phyloP scores from a whole-genome alignment of 306 rosid species.

The Citrullus mucosospermus region DNA sequence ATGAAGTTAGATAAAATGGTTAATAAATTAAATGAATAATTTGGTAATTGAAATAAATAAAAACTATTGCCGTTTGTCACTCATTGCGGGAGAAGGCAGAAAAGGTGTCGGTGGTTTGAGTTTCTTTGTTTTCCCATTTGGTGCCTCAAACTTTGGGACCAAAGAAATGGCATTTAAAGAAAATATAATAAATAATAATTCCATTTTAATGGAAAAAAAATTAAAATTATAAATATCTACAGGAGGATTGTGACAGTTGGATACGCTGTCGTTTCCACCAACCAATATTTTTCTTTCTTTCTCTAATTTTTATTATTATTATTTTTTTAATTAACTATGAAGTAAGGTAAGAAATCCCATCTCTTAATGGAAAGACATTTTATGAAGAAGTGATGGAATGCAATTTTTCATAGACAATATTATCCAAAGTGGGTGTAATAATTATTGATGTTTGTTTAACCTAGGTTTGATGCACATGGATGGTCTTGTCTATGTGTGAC shows the following conservation, averaged over 20 bases:
- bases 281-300: not conserved
- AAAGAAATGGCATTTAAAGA: not conserved
- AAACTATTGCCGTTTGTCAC: conserved; percentile 8
- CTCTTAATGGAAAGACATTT: conserved; percentile 32
- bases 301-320: not conserved
- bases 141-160: conserved; percentile 35
- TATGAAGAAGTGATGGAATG: conserved; percentile 19
- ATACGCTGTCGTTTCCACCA: not conserved
- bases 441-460: conserved; percentile 53
- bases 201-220: not conserved
- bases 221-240: not conserved
- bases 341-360: conserved; percentile 10
- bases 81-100: conserved; percentile 18
- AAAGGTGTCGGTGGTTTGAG: conserved; percentile 45
- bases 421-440: conserved; percentile 40
- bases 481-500: conserved; percentile 41
- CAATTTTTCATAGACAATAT: conserved; percentile 25
- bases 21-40: not conserved
- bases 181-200: not conserved
- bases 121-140: conserved; percentile 19
- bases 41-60: not conserved
- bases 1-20: not conserved
- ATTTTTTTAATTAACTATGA: not conserved
- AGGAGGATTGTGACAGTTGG: conserved; percentile 3
- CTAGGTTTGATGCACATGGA: conserved; percentile 50